Percentiles rank a stretch among this genome's conserved stretches.
These are phyloP conservation scores for Wickerhamomyces alni DNA, from an alignment of 805 yeast genomes.

Conservation along the genomic window DNA sequence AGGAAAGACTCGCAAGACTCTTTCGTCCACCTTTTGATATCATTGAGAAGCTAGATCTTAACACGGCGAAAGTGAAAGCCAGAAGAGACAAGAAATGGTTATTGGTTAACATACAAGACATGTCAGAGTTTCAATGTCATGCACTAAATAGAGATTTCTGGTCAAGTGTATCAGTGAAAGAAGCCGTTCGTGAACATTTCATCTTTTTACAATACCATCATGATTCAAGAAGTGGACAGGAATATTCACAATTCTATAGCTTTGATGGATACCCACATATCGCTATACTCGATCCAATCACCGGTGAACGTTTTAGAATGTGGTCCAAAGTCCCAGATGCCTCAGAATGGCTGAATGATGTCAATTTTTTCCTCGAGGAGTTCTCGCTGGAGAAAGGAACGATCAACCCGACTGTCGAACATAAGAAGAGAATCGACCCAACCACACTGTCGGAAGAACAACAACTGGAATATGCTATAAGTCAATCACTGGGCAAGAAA, in stretches of 20 bases:
- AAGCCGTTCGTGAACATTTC: slow-evolving; percentile 58
- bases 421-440: slow-evolving; percentile 56
- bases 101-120: slow-evolving; percentile 81
- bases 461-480: slow-evolving; percentile 71
- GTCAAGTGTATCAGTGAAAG: slow-evolving; percentile 67
- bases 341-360: slow-evolving; percentile 57
- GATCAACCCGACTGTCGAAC: slow-evolving; percentile 60
- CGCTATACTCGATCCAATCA: slow-evolving; percentile 88
- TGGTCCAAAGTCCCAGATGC: slow-evolving; percentile 69
- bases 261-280: slow-evolving; percentile 76
- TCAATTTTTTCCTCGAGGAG: slow-evolving; percentile 58
- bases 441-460: slow-evolving; percentile 73
- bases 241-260: slow-evolving; percentile 68
- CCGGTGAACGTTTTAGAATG: slow-evolving; percentile 79
- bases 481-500: slow-evolving; percentile 47
- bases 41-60: slow-evolving; percentile 63
- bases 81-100: slow-evolving; percentile 69
- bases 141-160: slow-evolving; percentile 89
- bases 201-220: slow-evolving; percentile 80
- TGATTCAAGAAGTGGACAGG: slow-evolving; percentile 69
- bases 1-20: slow-evolving; percentile 59
- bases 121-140: slow-evolving; percentile 81
- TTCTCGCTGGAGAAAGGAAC: slow-evolving; percentile 62
- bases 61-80: slow-evolving; percentile 65
- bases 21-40: slow-evolving; percentile 94